Percentiles rank a stretch among this genome's conserved stretches.
Conservation (phyloP, 495 filamentous ascomycete genomes). For the Podospora anserina region DNA sequence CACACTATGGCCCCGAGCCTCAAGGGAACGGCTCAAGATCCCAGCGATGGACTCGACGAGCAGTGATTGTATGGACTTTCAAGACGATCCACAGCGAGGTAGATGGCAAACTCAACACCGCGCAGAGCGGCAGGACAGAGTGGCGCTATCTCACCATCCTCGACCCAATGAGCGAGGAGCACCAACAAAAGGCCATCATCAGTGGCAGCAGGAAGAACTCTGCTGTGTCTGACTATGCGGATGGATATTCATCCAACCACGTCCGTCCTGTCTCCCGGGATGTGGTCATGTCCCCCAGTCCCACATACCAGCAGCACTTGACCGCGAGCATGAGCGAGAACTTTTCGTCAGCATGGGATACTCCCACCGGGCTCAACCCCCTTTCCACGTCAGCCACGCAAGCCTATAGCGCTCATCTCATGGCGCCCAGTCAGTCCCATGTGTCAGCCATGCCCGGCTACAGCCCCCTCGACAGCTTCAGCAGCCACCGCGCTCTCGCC, state of each 20-base stretch:
- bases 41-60: constrained; percentile 41
- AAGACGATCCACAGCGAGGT: constrained; percentile 42
- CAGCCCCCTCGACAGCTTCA: constrained; percentile 23
- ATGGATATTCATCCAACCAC: neutral
- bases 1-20: constrained; percentile 10
- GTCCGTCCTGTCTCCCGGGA: constrained; percentile 29
- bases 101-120: constrained; percentile 28
- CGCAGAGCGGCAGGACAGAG: constrained; percentile 30
- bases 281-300: constrained; percentile 44
- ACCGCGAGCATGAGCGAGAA: constrained; percentile 46
- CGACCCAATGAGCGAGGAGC: constrained; percentile 44
- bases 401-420: constrained; percentile 23
- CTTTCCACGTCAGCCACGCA: constrained; percentile 12
- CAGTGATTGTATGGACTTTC: constrained; percentile 49
- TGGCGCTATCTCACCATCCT: constrained; percentile 50
- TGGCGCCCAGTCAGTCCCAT: constrained; percentile 1
- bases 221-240: constrained; percentile 4
- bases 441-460: constrained; percentile 1
- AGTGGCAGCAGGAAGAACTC: constrained; percentile 17
- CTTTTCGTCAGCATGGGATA: constrained; percentile 40
- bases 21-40: constrained; percentile 1
- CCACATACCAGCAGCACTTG: constrained; percentile 42
- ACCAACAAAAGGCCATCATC: constrained; percentile 43
- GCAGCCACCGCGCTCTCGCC: constrained; percentile 25
- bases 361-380: constrained; percentile 11